Percentiles rank a stretch among this genome's conserved stretches.
phyloP scores from a whole-genome alignment of 805 yeast species.

The Metschnikowia baotianmanensis region DNA sequence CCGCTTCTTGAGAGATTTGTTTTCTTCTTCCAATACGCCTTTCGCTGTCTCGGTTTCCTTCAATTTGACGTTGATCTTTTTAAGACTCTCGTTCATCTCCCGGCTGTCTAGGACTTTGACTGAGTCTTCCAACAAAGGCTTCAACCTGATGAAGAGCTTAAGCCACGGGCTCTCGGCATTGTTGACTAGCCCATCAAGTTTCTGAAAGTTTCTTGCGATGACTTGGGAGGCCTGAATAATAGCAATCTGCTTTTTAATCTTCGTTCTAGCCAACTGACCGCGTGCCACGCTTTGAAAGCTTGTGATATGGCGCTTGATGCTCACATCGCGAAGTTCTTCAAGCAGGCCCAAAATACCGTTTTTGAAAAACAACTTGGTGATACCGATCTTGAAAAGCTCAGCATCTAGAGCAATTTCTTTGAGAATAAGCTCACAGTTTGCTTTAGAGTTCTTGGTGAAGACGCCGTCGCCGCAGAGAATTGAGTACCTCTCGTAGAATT shows the following conservation, averaged over 20 bases:
- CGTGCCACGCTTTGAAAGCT: slow-evolving; percentile 62
- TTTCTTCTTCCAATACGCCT: slow-evolving; percentile 31
- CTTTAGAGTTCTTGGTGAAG: slow-evolving; percentile 50
- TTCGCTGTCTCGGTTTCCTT: slow-evolving; percentile 35
- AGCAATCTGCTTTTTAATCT: slow-evolving; percentile 47
- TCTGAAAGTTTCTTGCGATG: slow-evolving; percentile 58
- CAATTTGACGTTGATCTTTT: slow-evolving; percentile 44
- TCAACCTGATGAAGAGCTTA: slow-evolving; percentile 61
- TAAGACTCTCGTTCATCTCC: slow-evolving; percentile 55
- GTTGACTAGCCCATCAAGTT: slow-evolving; percentile 52
- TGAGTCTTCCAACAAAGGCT: slow-evolving; percentile 70
- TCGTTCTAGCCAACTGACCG: slow-evolving; percentile 59
- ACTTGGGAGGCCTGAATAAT: slow-evolving; percentile 69
- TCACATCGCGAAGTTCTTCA: slow-evolving; percentile 72
- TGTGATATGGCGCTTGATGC: slow-evolving; percentile 53
- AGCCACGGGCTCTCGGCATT: slow-evolving; percentile 55
- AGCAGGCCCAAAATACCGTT: slow-evolving; percentile 76
- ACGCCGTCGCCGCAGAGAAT: slow-evolving; percentile 54
- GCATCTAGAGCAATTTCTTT: slow-evolving; percentile 59
- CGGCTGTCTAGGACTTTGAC: slow-evolving; percentile 58
- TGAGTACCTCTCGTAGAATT: slow-evolving; percentile 72
- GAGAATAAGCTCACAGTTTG: slow-evolving; percentile 66
- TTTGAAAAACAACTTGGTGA: slow-evolving; percentile 71
- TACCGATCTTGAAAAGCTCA: slow-evolving; percentile 62
- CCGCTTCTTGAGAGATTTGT: slow-evolving; percentile 39